These are phyloP conservation scores for Oryza meridionalis DNA, from an alignment of 176 grass and related monocot species.

Conservation along the genomic window DNA sequence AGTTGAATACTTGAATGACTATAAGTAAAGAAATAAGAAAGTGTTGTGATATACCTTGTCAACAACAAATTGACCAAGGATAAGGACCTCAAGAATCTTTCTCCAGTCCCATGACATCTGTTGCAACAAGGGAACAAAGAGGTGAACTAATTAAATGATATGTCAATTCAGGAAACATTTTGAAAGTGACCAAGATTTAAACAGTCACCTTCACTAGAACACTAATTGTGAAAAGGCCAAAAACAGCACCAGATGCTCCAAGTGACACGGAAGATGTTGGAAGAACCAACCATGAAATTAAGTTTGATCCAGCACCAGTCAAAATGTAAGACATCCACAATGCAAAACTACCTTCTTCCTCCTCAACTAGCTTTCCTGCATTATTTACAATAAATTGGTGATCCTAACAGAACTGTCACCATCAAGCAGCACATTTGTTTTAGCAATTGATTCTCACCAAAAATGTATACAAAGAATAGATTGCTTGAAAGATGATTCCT, in stretches of 20 bases:
- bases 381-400: conserved; percentile 31
- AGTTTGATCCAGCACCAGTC: conserved; percentile 88
- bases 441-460: conserved; percentile 80
- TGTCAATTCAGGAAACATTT: conserved; percentile 3
- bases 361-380: conserved; percentile 95
- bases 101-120: conserved; percentile 99
- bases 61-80: conserved; percentile 97
- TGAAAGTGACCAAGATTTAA: conserved; percentile 6
- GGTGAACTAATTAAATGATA: conserved; percentile 8
- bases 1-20: not conserved
- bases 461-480: conserved; percentile 98
- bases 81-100: conserved; percentile 98
- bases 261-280: conserved; percentile 73
- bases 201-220: conserved; percentile 93
- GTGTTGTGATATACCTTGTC: conserved; percentile 65
- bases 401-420: conserved; percentile 36
- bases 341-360: conserved; percentile 90
- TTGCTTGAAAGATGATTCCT: conserved; percentile 99
- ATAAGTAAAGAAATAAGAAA: conserved; percentile 7
- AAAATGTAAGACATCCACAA: conserved; percentile 98
- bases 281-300: conserved; percentile 93
- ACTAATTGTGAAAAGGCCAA: conserved; percentile 97
- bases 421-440: conserved; percentile 35
- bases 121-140: conserved; percentile 19
- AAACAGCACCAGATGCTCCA: conserved; percentile 96